These are phyloP conservation scores for Neurospora pannonica DNA, from an alignment of 495 filamentous ascomycete genomes.

Conservation along the genomic window DNA sequence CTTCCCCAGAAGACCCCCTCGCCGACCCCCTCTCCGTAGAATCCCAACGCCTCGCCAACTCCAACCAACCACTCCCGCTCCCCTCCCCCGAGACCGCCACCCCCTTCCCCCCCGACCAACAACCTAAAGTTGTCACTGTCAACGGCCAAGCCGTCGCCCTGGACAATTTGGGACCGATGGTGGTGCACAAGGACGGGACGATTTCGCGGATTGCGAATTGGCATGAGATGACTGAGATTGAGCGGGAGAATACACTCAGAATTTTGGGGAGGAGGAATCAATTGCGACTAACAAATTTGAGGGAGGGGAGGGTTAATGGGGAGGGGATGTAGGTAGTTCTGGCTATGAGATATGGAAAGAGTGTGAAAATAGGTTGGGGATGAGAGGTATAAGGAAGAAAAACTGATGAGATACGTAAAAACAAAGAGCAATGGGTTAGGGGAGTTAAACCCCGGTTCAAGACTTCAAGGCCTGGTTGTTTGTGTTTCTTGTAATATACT, in stretches of 20 bases:
- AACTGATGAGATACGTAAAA: not conserved
- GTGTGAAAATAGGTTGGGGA: no score
- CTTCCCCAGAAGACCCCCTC: not conserved
- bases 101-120: not conserved
- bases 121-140: conserved; percentile 39
- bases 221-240: conserved; percentile 54
- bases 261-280: conserved; percentile 57
- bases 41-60: not conserved
- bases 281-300: conserved; percentile 46
- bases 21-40: not conserved
- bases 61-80: conserved; percentile 5
- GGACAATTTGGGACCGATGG: conserved; percentile 55
- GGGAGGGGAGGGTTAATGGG: conserved; percentile 19
- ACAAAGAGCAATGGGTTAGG: not conserved
- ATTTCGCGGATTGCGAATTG: conserved; percentile 59
- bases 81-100: conserved; percentile 15
- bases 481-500: not conserved
- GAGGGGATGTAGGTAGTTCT: not conserved
- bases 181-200: conserved; percentile 58
- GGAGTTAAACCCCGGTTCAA: not conserved
- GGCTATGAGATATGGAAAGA: no score
- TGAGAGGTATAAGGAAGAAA: not conserved
- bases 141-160: conserved; percentile 41
- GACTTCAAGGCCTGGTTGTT: not conserved
- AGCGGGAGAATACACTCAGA: conserved; percentile 51